Base-by-base conservation (phyloP, 2,329 filamentous ascomycete species). In the Colletotrichum limetticola region DNA sequence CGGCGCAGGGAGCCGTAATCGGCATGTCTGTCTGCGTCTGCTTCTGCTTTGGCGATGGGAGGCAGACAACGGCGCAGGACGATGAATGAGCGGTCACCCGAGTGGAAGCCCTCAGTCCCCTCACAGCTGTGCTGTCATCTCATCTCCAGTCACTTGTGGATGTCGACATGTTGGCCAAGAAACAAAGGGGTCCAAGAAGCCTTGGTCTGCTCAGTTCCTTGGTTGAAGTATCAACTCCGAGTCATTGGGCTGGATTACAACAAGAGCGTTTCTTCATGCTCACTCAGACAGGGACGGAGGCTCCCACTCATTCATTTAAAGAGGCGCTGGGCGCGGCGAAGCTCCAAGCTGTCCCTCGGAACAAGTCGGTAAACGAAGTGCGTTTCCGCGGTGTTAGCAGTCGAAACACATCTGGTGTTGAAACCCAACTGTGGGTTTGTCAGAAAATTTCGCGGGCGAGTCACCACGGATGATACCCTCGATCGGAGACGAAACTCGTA, bases 351-450 rank as follows among this genome's bases (percentile, higher is more conserved):
- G 11, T 14, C 37, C 22, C 32, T 55, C 60, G 60, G 49, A 56
- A 26, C 14, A 65, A 32, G 46, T 65, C 66, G 60, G 66, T 55
- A 65, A 61, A 37, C 59, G 52, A 58, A 49, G 42, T 42, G 52
- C 35, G 37, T 24, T 72, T 55, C 65, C 57, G 66, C 55, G 60
- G 66, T 66, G 70, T 52, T 66, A 65, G 37, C 60, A 26, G 4
- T 67, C 66, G 66, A 57, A 66, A 68, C 60, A n/a, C 32, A 42
- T 14, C 35, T 65, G 60, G 37, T 24, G 22, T 61, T 62, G 70
- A 56, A 65, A 70, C 66, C 70, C 56, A 60, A 70, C 2, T 30
- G 61, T 68, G 70, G 55, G 55, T 71, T 65, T 56, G 46, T 37
- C 70, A 56, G 57, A 63, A 68, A 61, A 42, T 65, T 65, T 46